phyloP scores from a whole-genome alignment of 345 rosid species.

The Brassica carinata region DNA sequence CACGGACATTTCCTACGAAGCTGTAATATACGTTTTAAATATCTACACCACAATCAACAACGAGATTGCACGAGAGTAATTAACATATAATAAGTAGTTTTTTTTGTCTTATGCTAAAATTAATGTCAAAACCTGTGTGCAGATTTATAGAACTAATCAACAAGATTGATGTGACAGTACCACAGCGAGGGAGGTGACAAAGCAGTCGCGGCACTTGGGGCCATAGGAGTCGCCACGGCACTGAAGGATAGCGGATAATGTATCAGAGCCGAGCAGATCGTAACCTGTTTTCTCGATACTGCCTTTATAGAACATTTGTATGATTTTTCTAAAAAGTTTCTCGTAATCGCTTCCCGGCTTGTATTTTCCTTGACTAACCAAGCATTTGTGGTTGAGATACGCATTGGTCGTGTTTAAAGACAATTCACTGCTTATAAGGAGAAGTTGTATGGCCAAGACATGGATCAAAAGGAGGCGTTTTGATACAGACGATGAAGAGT shows the following conservation, averaged over 20 bases:
- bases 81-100: neutral
- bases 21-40: neutral
- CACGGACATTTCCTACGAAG: neutral
- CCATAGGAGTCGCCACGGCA: conserved; percentile 49
- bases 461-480: neutral
- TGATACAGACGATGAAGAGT: neutral
- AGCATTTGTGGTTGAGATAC: neutral
- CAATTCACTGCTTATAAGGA: neutral
- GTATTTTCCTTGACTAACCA: neutral
- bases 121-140: neutral
- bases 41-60: neutral
- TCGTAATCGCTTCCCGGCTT: neutral
- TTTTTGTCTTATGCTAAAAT: neutral
- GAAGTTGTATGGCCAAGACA: conserved; percentile 8
- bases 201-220: neutral
- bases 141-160: neutral
- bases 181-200: neutral
- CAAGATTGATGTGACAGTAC: neutral
- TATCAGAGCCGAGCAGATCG: neutral
- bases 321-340: neutral
- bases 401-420: conserved; percentile 4
- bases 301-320: neutral
- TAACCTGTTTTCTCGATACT: neutral
- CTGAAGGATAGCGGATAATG: conserved; percentile 44
- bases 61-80: neutral